Conservation (phyloP, 73 alveolate species). For the Stentor roeselii region DNA sequence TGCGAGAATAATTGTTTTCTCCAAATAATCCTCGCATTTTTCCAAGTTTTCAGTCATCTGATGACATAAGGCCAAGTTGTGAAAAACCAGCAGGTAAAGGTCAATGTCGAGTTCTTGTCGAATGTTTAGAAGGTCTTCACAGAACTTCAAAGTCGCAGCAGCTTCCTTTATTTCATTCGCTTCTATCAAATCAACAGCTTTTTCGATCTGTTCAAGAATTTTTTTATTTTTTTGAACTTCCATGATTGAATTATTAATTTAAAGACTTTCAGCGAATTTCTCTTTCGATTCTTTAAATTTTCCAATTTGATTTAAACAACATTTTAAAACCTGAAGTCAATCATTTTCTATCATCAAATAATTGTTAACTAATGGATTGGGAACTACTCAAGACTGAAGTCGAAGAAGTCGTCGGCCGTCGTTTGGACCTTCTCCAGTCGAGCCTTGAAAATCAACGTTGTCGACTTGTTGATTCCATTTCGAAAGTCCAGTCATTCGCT, state of each 20-base stretch:
- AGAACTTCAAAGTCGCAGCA: too few species aligned
- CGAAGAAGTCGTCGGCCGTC: neutral
- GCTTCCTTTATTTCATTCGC: neutral
- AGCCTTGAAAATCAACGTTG: neutral
- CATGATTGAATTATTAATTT: neutral
- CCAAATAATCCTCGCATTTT: conserved; percentile 65
- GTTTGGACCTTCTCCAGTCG: neutral
- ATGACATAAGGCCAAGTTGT: conserved; percentile 26
- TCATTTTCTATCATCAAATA: too few species aligned
- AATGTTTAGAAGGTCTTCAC: neutral
- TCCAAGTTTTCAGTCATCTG: conserved; percentile 65
- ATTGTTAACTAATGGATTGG: neutral
- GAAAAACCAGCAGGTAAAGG: neutral
- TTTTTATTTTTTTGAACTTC: neutral
- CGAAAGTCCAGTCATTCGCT: neutral
- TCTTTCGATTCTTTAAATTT: too few species aligned
- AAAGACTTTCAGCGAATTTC: too few species aligned
- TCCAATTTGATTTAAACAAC: too few species aligned
- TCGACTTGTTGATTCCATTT: neutral
- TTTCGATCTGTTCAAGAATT: neutral
- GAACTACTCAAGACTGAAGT: neutral
- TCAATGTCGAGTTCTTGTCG: neutral
- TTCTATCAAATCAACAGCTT: neutral
- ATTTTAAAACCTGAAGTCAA: too few species aligned
- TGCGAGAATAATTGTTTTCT: conserved; percentile 48